Evolutionary conservation across 1,284 basidiomycete species (phyloP).

Genomic region (Ceratobasidium sp.): DNA sequence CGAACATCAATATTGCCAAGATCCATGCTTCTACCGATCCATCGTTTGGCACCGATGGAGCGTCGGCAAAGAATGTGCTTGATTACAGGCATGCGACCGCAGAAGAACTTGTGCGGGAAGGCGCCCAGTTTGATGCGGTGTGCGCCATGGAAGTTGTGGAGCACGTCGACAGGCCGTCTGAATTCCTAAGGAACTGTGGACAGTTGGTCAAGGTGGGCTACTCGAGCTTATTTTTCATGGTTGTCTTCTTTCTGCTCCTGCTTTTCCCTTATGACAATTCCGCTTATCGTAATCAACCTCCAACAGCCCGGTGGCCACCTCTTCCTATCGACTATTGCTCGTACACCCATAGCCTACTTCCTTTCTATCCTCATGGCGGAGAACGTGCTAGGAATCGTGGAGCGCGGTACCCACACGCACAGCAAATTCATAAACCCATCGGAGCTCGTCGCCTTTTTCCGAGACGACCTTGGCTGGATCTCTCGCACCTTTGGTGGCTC

Average conservation of each 20-base stretch:
- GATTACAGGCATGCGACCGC: constrained; percentile 81
- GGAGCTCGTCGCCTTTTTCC: constrained; percentile 89
- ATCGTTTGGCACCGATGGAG: constrained; percentile 39
- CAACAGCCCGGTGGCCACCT: constrained; percentile 91
- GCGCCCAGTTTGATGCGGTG: constrained; percentile 83
- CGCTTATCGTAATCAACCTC: constrained; percentile 57
- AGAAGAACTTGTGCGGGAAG: constrained; percentile 69
- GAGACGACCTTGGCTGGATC: constrained; percentile 58
- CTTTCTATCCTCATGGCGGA: constrained; percentile 94
- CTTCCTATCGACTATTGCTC: constrained; percentile 94
- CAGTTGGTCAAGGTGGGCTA: constrained; percentile 81
- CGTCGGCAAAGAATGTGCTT: constrained; percentile 48
- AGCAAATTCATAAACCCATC: constrained; percentile 88
- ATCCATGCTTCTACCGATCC: constrained; percentile 86
- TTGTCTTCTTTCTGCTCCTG: background rate
- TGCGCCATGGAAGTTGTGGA: constrained; percentile 99
- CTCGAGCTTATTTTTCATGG: background rate
- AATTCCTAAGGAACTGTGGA: constrained; percentile 83
- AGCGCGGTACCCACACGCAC: constrained; percentile 91
- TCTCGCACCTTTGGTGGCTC: constrained; percentile 47
- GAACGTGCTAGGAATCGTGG: constrained; percentile 80
- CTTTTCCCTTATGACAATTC: constrained; percentile 7
- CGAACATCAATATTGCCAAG: constrained; percentile 87
- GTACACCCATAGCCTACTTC: constrained; percentile 88
- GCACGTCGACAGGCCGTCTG: constrained; percentile 91